Evolutionary conservation across 208 protist genomes (phyloP).

Genomic region (Leishmania arabica): DNA sequence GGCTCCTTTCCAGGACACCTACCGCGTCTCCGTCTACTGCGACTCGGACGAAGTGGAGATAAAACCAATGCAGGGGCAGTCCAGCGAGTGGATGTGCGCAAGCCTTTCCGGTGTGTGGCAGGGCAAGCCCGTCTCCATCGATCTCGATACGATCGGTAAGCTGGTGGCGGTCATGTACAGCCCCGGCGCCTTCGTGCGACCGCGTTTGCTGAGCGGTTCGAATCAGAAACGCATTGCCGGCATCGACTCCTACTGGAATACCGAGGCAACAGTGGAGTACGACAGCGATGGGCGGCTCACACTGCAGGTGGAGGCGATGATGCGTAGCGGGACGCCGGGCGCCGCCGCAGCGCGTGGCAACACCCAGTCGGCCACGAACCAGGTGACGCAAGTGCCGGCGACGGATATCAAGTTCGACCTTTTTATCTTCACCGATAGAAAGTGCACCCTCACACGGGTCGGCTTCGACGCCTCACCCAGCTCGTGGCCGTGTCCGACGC

Average conservation of each 20-base stretch:
- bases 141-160: constrained; percentile 56
- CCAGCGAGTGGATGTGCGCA: constrained; percentile 71
- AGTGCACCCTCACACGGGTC: constrained; percentile 64
- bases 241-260: constrained; percentile 88
- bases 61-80: constrained; percentile 41
- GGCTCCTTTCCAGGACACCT: constrained; percentile 73
- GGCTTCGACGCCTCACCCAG: constrained; percentile 77
- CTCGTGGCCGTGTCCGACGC: constrained; percentile 66
- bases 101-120: constrained; percentile 58
- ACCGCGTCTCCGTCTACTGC: constrained; percentile 86
- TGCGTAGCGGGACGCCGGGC: constrained; percentile 41
- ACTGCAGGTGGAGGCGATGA: constrained; percentile 79
- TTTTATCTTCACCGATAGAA: constrained; percentile 76
- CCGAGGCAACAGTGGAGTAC: constrained; percentile 78
- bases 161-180: constrained; percentile 74
- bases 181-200: constrained; percentile 65
- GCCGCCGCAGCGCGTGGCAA: background rate
- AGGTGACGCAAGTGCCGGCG: constrained; percentile 53
- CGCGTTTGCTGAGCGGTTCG: constrained; percentile 48
- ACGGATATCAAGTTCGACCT: constrained; percentile 72
- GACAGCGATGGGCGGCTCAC: constrained; percentile 49
- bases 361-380: background rate
- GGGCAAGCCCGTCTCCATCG: constrained; percentile 56
- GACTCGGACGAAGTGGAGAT: constrained; percentile 82
- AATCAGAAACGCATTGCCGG: constrained; percentile 69